Evolutionary conservation across 495 filamentous ascomycete species (phyloP).

Genomic region (Daldinia bambusicola): DNA sequence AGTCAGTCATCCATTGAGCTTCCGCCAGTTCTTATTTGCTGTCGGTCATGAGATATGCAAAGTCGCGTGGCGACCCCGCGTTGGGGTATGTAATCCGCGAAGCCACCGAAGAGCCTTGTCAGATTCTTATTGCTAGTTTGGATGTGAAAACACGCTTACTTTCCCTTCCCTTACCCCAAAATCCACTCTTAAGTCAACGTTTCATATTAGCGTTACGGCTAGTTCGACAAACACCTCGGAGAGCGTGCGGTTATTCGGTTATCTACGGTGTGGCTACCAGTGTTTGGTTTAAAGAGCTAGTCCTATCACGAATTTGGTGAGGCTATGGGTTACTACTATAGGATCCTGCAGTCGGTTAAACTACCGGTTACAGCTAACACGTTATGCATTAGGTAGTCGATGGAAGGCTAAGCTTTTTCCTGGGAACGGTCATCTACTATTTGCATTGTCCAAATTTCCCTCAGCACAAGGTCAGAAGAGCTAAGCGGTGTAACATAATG

Average conservation of each 20-base stretch:
- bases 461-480: neutral
- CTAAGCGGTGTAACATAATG: conserved; percentile 4
- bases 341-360: neutral
- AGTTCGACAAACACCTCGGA: conserved; percentile 4
- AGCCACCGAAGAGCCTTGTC: conserved; percentile 25
- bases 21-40: conserved; percentile 15
- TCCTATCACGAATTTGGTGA: neutral
- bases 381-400: neutral
- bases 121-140: conserved; percentile 13
- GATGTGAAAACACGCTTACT: conserved; percentile 16
- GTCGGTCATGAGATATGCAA: conserved; percentile 40
- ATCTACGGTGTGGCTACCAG: conserved; percentile 7
- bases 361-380: neutral
- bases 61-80: conserved; percentile 44
- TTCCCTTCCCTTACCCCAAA: conserved; percentile 9
- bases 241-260: conserved; percentile 12
- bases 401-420: neutral
- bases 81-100: conserved; percentile 37
- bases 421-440: neutral
- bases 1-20: conserved; percentile 6
- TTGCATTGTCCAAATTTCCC: conserved; percentile 5
- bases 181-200: conserved; percentile 1
- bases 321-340: neutral
- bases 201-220: conserved; percentile 24
- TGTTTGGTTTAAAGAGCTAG: neutral